These are phyloP conservation scores for Verticillium alfalfae DNA, from an alignment of 2,329 filamentous ascomycete species.

Conservation along the genomic window DNA sequence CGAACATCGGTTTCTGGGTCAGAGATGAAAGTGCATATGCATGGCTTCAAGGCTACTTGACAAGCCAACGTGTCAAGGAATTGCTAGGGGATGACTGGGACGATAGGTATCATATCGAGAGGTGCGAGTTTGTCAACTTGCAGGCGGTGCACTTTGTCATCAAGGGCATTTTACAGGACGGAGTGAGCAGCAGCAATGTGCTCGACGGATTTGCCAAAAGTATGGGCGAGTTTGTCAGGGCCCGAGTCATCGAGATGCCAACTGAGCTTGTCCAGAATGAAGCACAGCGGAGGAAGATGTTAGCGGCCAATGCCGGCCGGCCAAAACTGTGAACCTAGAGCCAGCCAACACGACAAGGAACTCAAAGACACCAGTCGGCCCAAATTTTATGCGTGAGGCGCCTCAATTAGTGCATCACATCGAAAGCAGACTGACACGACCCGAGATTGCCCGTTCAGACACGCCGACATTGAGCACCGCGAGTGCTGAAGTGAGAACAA, in stretches of 20 bases:
- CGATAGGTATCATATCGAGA: constrained; percentile 30
- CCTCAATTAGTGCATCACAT: no score
- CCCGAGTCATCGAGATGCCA: constrained; percentile 21
- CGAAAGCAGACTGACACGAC: no score
- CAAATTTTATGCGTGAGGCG: no score
- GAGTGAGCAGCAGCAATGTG: constrained; percentile 37
- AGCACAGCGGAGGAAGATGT: constrained; percentile 7
- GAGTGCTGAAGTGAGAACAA: no score
- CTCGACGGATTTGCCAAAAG: constrained; percentile 47
- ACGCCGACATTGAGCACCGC: no score
- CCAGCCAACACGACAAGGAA: no score
- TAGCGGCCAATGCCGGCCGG: neutral
- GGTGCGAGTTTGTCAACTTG: constrained; percentile 37
- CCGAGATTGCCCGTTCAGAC: no score
- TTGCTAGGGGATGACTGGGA: constrained; percentile 39
- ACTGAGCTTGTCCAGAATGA: constrained; percentile 14
- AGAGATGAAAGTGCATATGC: constrained; percentile 30
- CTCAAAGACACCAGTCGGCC: no score
- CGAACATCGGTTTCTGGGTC: constrained; percentile 27
- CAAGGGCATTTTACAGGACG: constrained; percentile 34
- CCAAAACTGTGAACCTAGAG: neutral
- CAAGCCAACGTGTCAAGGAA: constrained; percentile 23
- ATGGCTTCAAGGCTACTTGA: constrained; percentile 33
- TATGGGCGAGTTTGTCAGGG: constrained; percentile 41
- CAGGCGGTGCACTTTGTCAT: constrained; percentile 39